Conservation (phyloP, 768 basidiomycete genomes). For the Dendrothele bispora region DNA sequence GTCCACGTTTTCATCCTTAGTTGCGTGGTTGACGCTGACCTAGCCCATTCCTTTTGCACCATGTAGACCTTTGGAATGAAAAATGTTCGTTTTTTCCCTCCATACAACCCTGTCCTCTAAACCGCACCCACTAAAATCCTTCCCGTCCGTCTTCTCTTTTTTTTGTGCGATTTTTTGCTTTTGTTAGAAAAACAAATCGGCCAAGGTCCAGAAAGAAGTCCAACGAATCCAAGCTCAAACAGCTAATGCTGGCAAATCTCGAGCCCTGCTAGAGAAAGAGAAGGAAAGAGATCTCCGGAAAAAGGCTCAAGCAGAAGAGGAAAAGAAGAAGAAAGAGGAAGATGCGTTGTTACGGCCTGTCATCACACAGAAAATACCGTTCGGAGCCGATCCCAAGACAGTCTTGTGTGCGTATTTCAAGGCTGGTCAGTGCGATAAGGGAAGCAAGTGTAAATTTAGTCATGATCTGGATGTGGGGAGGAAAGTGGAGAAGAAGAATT, state of each 20-base stretch:
- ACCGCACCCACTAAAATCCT: constrained; percentile 3
- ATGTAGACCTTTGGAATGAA: constrained; percentile 86
- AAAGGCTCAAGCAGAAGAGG: constrained; percentile 76
- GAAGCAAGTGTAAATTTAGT: constrained; percentile 94
- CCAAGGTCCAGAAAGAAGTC: constrained; percentile 88
- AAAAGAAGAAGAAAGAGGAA: constrained; percentile 83
- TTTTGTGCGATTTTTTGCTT: constrained; percentile 7
- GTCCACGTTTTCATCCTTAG: too few relatives aligned
- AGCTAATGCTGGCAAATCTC: constrained; percentile 74
- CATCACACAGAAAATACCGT: constrained; percentile 76
- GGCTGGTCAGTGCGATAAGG: constrained; percentile 92
- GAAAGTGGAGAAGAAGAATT: constrained; percentile 93
- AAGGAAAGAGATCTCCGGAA: constrained; percentile 77
- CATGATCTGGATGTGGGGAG: constrained; percentile 88
- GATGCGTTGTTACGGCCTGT: constrained; percentile 80
- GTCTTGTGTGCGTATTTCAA: constrained; percentile 92
- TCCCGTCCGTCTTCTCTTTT: constrained; percentile 1
- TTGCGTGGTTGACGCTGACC: too few relatives aligned
- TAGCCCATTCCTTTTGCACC: constrained; percentile 25
- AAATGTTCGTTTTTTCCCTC: constrained; percentile 55
- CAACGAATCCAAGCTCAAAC: constrained; percentile 79
- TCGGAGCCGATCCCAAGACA: constrained; percentile 96
- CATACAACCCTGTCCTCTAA: constrained; percentile 1
- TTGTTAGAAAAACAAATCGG: constrained; percentile 86
- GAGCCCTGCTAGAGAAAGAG: constrained; percentile 79